Evolutionary conservation across 139 green algal species (phyloP).

Genomic region (Tetradesmus obliquus): DNA sequence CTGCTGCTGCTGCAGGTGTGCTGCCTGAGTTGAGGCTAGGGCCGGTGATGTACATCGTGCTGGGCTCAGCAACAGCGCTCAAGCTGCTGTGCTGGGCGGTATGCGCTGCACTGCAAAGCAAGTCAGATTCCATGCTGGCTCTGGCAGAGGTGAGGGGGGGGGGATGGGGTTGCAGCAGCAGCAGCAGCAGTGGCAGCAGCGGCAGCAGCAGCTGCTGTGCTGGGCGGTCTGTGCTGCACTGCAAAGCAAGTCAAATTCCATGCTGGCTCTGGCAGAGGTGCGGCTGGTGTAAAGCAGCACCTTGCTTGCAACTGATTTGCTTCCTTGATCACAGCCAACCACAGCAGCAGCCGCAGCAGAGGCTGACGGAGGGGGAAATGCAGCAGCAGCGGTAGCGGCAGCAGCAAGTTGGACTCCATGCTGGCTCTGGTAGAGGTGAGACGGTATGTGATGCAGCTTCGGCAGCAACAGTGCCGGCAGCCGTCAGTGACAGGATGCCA

Average conservation of each 20-base stretch:
- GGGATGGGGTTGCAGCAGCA: not conserved
- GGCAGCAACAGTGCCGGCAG: too few species aligned
- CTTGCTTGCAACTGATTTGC: not conserved
- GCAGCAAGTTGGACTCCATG: not conserved
- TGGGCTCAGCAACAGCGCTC: constrained; percentile 68
- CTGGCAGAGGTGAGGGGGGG: constrained; percentile 61
- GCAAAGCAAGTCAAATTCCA: not conserved
- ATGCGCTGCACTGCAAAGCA: constrained; percentile 46
- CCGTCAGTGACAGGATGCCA: too few species aligned
- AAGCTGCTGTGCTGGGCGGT: constrained; percentile 69
- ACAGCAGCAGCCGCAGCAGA: too few species aligned
- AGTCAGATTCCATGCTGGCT: constrained; percentile 66
- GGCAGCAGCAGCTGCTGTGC: not conserved
- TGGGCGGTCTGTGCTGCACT: not conserved
- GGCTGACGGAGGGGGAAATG: too few species aligned
- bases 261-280: not conserved
- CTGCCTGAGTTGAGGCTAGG: constrained; percentile 64
- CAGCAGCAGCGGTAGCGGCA: too few species aligned
- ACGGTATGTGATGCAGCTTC: too few species aligned
- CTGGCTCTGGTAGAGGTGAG: not conserved
- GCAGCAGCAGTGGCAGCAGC: not conserved
- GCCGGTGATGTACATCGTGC: constrained; percentile 67
- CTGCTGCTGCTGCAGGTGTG: constrained; percentile 47
- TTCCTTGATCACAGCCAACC: too few species aligned
- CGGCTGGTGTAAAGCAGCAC: not conserved